Base-by-base conservation (phyloP, 1,284 basidiomycete genomes). In the Trichosporon inkin region DNA sequence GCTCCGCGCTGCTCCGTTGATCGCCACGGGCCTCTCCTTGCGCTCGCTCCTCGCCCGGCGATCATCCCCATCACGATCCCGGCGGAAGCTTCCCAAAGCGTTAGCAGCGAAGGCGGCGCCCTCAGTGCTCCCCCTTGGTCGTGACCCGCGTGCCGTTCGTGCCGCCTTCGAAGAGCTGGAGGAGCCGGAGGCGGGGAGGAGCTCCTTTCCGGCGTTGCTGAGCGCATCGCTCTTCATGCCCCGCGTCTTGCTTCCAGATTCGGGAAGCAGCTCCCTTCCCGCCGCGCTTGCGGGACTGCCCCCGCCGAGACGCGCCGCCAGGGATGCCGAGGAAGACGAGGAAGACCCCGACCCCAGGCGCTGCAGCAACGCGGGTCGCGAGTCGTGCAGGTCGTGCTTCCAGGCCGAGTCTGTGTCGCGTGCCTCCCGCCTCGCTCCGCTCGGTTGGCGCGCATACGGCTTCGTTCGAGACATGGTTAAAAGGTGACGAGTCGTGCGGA, bases 1-100 rank as follows among this genome's bases (percentile, higher is more conserved):
- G 62, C 88, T 88, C 11, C 78, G 76, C 17, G 80, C 74, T 60
- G 88, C 88, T 10, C 90, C 90, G 74, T 88, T 88, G 74, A 92
- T 91, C 17, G 44, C 79, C 72, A 58, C 36, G 1, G 58, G 35
- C 24, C 28, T 16, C 13, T 49, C 54, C n/a, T 16, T 22, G 13
- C 55, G n/a, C 24, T 51, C 54, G 28, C 41, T 17, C 37, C 36
- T 20, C 2, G 10, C 36, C 1, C 22, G 10, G 19, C 52, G 35
- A 16, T 22, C 19, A 11, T 4, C 5, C 28, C 10, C 32, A 16
- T 11, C 32, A 16, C 44, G 44, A 32, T 49, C 24, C 44, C 44
- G 44, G 16, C 44, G 24, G 6, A 49, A 14, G 24, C 10, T 49
- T 3, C 44, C 44, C 6, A 49, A 22, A 10, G 44, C 44, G 24